Evolutionary conservation across 441 rosid genomes (phyloP).

Genomic region (Erodium moschatum): DNA sequence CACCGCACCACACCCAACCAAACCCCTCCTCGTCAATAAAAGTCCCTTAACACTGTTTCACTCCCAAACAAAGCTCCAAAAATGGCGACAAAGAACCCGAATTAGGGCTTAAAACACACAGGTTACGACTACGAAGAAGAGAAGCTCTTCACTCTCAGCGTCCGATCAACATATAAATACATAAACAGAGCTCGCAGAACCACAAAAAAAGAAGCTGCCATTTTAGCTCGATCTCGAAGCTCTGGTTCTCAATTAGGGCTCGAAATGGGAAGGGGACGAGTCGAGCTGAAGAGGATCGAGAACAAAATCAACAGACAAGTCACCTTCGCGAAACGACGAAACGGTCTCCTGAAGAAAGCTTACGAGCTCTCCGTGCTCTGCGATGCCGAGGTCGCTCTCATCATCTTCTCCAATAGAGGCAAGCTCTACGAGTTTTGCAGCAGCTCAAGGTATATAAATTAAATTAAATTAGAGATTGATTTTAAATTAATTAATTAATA

Average conservation of each 20-base stretch:
- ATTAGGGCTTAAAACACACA: background rate
- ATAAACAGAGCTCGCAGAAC: background rate
- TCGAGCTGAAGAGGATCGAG: slow-evolving; percentile 97
- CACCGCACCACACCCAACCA: background rate
- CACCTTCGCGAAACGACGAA: slow-evolving; percentile 82
- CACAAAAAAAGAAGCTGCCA: background rate
- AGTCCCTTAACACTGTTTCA: slow-evolving; percentile 3
- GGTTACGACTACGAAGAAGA: background rate
- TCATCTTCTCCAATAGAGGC: slow-evolving; percentile 99
- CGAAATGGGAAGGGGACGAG: slow-evolving; percentile 92
- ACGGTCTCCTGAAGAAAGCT: slow-evolving; percentile 96
- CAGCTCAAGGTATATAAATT: slow-evolving; percentile 58
- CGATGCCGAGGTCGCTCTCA: slow-evolving; percentile 94
- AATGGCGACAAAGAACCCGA: background rate
- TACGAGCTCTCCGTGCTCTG: slow-evolving; percentile 42
- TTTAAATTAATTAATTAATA: too few species aligned
- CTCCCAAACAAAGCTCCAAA: slow-evolving; percentile 9
- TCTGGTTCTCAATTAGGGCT: background rate
- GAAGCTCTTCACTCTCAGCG: too few species aligned
- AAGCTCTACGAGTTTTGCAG: slow-evolving; percentile 99
- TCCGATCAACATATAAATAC: background rate
- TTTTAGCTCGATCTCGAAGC: background rate
- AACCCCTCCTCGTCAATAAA: background rate
- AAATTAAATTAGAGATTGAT: too few species aligned
- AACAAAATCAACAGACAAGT: slow-evolving; percentile 49